These are phyloP conservation scores for Triticum timopheevii DNA, from an alignment of 176 grass and related monocot genomes.

Conservation along the genomic window DNA sequence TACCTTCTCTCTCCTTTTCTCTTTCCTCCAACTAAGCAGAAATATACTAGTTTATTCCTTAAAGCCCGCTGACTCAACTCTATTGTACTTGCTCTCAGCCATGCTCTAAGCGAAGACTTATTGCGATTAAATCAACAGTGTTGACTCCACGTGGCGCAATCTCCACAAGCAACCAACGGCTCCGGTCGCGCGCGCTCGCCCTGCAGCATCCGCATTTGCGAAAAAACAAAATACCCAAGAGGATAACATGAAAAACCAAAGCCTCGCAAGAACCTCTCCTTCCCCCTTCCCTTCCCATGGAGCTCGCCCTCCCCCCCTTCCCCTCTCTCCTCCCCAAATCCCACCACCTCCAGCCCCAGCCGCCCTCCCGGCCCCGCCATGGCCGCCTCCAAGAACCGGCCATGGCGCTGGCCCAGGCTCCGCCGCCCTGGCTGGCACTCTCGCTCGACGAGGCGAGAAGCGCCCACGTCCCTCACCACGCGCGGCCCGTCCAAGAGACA, in stretches of 20 bases:
- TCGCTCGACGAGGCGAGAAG: slow-evolving; percentile 27
- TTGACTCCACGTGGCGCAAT: no score
- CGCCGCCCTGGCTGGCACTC: slow-evolving; percentile 19
- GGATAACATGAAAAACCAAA: slow-evolving; percentile 49
- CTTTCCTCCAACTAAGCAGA: no score
- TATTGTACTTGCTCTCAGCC: no score
- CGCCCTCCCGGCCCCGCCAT: slow-evolving; percentile 13
- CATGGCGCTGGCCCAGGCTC: slow-evolving; percentile 42
- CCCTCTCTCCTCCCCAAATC: slow-evolving; percentile 2
- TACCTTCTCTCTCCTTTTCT: no score
- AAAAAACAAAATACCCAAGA: not conserved
- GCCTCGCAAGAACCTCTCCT: slow-evolving; percentile 23
- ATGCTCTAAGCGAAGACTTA: no score
- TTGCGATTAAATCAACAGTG: no score
- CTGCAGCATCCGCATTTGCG: no score
- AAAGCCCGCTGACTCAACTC: no score
- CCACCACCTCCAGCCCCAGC: slow-evolving; percentile 15
- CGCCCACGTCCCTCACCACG: not conserved
- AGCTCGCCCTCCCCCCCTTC: slow-evolving; percentile 36
- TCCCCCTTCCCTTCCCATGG: slow-evolving; percentile 19
- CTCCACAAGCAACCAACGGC: no score
- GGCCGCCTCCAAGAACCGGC: slow-evolving; percentile 37
- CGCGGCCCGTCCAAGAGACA: not conserved
- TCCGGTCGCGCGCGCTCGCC: no score
- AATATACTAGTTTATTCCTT: no score